Evolutionary conservation across 2,329 filamentous ascomycete genomes (phyloP).

Genomic region (Teratosphaeria epicoccoides): DNA sequence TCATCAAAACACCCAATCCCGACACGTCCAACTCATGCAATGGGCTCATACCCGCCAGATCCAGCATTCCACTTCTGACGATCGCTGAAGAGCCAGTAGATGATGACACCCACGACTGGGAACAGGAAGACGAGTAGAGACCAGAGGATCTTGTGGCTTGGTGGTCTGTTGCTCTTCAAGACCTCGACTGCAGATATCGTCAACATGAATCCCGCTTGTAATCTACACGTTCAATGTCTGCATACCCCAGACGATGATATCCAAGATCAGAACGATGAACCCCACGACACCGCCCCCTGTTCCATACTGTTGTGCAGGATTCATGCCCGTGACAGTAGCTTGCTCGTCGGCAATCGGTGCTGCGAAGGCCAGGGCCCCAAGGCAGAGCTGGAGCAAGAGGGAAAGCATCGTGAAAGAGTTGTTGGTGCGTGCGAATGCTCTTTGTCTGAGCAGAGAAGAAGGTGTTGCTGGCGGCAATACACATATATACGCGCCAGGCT

Average conservation of each 20-base stretch:
- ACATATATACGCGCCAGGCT: background rate
- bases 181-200: conserved; percentile 45
- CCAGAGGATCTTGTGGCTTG: conserved; percentile 51
- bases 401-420: conserved; percentile 16
- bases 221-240: conserved; percentile 8
- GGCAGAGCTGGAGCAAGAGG: conserved; percentile 44
- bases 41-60: conserved; percentile 45
- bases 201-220: background rate
- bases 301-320: conserved; percentile 45
- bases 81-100: conserved; percentile 57
- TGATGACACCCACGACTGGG: conserved; percentile 49
- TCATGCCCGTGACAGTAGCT: conserved; percentile 30
- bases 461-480: background rate
- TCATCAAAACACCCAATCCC: background rate
- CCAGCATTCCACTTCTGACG: conserved; percentile 44
- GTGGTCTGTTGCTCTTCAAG: conserved; percentile 51
- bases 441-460: background rate
- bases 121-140: conserved; percentile 49
- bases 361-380: conserved; percentile 41
- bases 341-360: conserved; percentile 23
- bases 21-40: conserved; percentile 16
- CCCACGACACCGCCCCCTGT: conserved; percentile 52
- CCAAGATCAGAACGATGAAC: conserved; percentile 50
- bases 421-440: background rate
- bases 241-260: conserved; percentile 54